A percentile compares a stretch with the other conserved stretches of the same genome.
These are phyloP conservation scores for Kodamaea nitidulidarum DNA, from an alignment of 805 yeast genomes.

Conservation along the genomic window DNA sequence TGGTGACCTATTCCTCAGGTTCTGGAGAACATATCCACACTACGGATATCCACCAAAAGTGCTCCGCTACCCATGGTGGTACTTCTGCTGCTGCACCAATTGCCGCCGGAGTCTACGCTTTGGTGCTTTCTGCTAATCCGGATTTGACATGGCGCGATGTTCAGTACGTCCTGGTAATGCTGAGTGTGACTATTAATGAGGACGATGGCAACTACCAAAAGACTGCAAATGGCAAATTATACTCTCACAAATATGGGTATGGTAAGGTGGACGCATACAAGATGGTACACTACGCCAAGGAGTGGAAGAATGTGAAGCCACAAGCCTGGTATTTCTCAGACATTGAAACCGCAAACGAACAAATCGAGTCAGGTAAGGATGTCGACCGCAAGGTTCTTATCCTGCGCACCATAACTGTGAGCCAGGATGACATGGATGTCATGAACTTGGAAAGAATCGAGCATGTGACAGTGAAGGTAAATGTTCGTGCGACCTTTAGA, in stretches of 20 bases:
- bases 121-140: slow-evolving; percentile 80
- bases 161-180: slow-evolving; percentile 73
- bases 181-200: slow-evolving; percentile 63
- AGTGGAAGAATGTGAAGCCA: slow-evolving; percentile 85
- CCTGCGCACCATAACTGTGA: slow-evolving; percentile 37
- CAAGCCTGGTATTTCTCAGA: slow-evolving; percentile 75
- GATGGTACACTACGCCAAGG: slow-evolving; percentile 66
- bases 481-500: slow-evolving; percentile 58
- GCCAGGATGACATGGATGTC: slow-evolving; percentile 43
- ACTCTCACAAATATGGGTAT: slow-evolving; percentile 86
- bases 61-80: slow-evolving; percentile 83
- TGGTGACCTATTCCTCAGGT: slow-evolving; percentile 89
- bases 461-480: slow-evolving; percentile 80
- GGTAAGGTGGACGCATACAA: slow-evolving; percentile 84
- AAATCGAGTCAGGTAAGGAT: slow-evolving; percentile 9
- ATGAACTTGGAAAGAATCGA: slow-evolving; percentile 71
- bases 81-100: slow-evolving; percentile 99
- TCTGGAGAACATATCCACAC: slow-evolving; percentile 86
- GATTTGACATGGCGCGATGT: slow-evolving; percentile 92
- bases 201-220: slow-evolving; percentile 74
- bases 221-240: slow-evolving; percentile 62
- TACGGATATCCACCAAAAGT: slow-evolving; percentile 66
- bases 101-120: slow-evolving; percentile 92
- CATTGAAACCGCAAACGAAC: slow-evolving; percentile 29
- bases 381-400: slow-evolving; percentile 14